Evolutionary conservation across 768 basidiomycete genomes (phyloP), one percentile per base, ranked within the genome.

Genomic region (Thelephora aurantiotincta): DNA sequence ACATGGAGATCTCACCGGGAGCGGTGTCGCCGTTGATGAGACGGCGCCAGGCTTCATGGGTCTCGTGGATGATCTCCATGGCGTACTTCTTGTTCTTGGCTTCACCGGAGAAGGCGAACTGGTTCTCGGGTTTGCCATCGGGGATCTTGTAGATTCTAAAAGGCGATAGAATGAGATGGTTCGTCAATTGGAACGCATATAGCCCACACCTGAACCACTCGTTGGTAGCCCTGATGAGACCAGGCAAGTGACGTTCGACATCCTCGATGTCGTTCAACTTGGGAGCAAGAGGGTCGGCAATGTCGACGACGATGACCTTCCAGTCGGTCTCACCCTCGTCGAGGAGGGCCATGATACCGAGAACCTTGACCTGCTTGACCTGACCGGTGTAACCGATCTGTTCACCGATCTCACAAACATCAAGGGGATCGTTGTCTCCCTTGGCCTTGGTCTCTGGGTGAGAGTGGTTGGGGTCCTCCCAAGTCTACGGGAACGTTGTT

Each of bases 11-110:
- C 49, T 91, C 84, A 63, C 84, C 82, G 41, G 67, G 62, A 42
- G 76, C 52, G 14, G 81, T 83, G 54, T 96, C 86, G 52, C 92
- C 90, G 46, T 67, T 69, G 63, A 92, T 74, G 57, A 99, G 77
- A 60, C 87, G 87, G 59, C 91, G 88, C 96, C 96, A 99, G 34
- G 96, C 87, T 65, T 98, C 96, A 63, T 98, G 84, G 68, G 89
- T 93, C 65, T 99, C 96, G 66, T 96, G 93, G 61, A 99, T 86
- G 69, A 98, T 96, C 68, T 98, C 94, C 47, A 87, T 90, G 30
- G 96, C 96, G 63, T 98, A 99, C 66, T 94, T 96, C 76, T 94
- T 96, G 75, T 96, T 96, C 74, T 98, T 99, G 54, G 94, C 94
- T 69, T 99, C 96, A 49, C 96, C 96, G 46, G 90, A 93, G 78